Base-by-base conservation (phyloP, 176 grass and related monocot genomes). In the Oryza meridionalis region DNA sequence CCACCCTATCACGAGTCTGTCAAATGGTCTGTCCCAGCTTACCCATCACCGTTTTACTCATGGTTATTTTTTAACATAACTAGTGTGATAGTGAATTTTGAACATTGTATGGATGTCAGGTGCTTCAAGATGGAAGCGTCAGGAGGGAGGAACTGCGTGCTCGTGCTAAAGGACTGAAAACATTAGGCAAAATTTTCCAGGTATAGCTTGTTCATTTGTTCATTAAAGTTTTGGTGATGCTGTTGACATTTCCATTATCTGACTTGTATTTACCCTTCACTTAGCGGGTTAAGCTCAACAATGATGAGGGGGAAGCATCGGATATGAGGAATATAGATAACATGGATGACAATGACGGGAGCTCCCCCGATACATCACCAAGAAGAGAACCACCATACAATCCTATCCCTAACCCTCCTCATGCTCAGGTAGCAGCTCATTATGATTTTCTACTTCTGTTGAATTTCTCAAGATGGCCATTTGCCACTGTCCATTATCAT, bases 111-210 rank as follows among this genome's bases (percentile, higher is more conserved):
- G 5, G 37, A 80, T 76, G 79, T 67, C 80, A 97, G 95, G 95
- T 97, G 14, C 89, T 99, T 78, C 96, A 94, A 92, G 93, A 99
- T 27, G 72, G 31, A 79, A 92, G 24, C 81, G 83, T 82, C 38
- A 96, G 12, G 88, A 96, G 77, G 77, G 96, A 99, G 77, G 96
- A 96, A 50, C 79, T 99, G 55, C 93, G 86, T 73, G 84, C 73
- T 85, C 85, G 93, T 87, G 96, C 96, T 81, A 94, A 96, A 93
- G 96, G 96, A 21, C 84, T 99, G 63, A 99, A 99, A 93, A 90
- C 83, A 77, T 90, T 96, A 81, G 96, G 96, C 22, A 99, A 90
- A 86, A 88, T 94, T 90, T 99, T 96, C 72, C 91, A 99, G 91
- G 96, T 98, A 94, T 37, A 63, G 53, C 63, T 63, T n/a, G 64